These are phyloP conservation scores for Cryptococcus hybrid DNA, from an alignment of 1,284 basidiomycete species.

Conservation along the genomic window DNA sequence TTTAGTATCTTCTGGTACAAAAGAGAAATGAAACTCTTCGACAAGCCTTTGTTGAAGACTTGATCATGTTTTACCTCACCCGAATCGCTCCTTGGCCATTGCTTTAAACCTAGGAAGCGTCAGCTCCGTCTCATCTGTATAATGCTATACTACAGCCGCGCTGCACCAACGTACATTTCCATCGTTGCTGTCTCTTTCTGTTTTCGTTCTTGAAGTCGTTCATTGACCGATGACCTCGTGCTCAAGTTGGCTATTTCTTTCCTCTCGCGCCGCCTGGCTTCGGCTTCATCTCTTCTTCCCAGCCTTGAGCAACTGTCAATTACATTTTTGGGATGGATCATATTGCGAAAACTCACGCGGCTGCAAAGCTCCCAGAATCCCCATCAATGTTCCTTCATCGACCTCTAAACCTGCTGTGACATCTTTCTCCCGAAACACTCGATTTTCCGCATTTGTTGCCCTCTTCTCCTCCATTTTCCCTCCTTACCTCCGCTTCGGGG, in stretches of 20 bases:
- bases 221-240: slow-evolving; percentile 33
- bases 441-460: slow-evolving; percentile 45
- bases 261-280: slow-evolving; percentile 34
- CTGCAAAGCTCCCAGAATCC: slow-evolving; percentile 37
- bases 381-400: slow-evolving; percentile 46
- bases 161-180: slow-evolving; percentile 41
- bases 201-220: slow-evolving; percentile 39
- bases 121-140: background rate
- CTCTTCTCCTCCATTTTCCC: slow-evolving; percentile 44
- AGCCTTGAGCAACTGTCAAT: background rate
- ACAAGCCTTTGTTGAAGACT: no score
- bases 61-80: slow-evolving; percentile 7
- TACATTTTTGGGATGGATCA: background rate
- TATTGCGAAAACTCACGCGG: slow-evolving; percentile 36
- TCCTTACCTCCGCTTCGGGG: slow-evolving; percentile 42
- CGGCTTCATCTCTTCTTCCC: slow-evolving; percentile 24
- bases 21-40: no score
- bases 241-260: slow-evolving; percentile 31
- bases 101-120: slow-evolving; percentile 35
- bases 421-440: slow-evolving; percentile 44
- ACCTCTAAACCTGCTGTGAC: slow-evolving; percentile 40
- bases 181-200: slow-evolving; percentile 46
- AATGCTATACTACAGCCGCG: no score
- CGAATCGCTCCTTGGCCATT: slow-evolving; percentile 42
- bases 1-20: no score